Percentiles rank a stretch among this genome's conserved stretches.
Evolutionary conservation across 257 asterid species (phyloP).

Genomic region (Lantana camara): DNA sequence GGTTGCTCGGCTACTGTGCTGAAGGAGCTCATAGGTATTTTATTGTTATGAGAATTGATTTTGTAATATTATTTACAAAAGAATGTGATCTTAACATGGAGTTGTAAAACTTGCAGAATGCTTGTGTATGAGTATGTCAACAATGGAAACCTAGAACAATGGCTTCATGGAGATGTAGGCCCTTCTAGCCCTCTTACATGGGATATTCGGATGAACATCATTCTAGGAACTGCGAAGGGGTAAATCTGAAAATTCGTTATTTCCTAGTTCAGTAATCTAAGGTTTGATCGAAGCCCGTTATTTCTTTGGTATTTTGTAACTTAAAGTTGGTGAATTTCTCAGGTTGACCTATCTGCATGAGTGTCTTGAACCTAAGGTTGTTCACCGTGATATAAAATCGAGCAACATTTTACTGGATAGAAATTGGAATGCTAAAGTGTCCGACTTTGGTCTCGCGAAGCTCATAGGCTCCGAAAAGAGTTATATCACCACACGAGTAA

Average conservation of each 20-base stretch:
- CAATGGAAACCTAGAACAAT: conserved; percentile 89
- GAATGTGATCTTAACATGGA: background rate
- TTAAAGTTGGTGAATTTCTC: conserved; percentile 20
- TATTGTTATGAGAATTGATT: background rate
- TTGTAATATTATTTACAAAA: background rate
- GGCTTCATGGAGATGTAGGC: conserved; percentile 97
- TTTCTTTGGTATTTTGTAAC: background rate
- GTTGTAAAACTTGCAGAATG: conserved; percentile 49
- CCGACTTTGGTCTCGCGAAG: conserved; percentile 91
- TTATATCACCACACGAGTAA: conserved; percentile 83
- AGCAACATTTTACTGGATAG: conserved; percentile 83
- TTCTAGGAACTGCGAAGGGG: conserved; percentile 97
- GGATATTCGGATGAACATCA: conserved; percentile 87
- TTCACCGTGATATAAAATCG: conserved; percentile 89
- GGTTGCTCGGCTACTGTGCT: conserved; percentile 89
- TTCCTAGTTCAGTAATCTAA: background rate
- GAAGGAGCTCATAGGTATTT: conserved; percentile 92
- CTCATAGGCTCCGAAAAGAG: conserved; percentile 84
- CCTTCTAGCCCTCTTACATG: conserved; percentile 82
- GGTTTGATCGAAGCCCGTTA: background rate
- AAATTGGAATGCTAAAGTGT: conserved; percentile 80
- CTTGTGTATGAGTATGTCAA: conserved; percentile 87
- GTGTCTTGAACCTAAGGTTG: conserved; percentile 93
- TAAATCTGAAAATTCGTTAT: conserved; percentile 22
- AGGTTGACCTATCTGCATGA: conserved; percentile 88